phyloP scores from a whole-genome alignment of 257 asterid species.

The Solanum lycopersicoides region DNA sequence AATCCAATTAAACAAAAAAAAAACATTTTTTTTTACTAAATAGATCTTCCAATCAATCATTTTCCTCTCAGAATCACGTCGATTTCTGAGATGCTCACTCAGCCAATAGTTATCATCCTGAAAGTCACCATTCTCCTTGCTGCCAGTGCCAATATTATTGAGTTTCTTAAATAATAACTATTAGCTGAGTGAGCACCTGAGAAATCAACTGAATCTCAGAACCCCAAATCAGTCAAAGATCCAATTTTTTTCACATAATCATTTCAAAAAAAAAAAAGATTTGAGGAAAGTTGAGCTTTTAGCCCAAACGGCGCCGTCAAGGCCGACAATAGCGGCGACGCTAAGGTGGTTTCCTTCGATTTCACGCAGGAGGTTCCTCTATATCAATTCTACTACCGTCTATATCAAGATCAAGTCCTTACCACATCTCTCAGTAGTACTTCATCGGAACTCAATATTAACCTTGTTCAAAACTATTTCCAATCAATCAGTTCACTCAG shows the following conservation, averaged over 20 bases:
- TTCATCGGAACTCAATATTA: background rate
- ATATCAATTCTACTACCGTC: background rate
- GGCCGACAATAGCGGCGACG: conserved; percentile 75
- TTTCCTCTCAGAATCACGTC: background rate
- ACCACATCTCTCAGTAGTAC: background rate
- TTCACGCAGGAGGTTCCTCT: conserved; percentile 53
- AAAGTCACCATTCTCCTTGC: background rate
- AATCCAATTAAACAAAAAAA: background rate
- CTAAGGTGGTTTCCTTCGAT: conserved; percentile 47
- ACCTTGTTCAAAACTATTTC: background rate
- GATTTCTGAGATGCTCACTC: background rate
- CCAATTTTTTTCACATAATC: background rate
- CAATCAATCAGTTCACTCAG: background rate
- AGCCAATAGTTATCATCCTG: background rate
- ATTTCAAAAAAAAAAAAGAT: conserved; percentile 1
- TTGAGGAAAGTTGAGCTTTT: conserved; percentile 62
- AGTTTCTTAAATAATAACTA: background rate
- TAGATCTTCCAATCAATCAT: too few relatives aligned
- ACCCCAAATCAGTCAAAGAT: background rate
- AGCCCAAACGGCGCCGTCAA: conserved; percentile 81
- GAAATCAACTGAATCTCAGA: background rate
- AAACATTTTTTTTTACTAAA: too few relatives aligned
- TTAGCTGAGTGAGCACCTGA: background rate
- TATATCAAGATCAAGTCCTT: background rate
- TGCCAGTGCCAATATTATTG: background rate